Evolutionary conservation across 2,329 filamentous ascomycete species (phyloP).

Genomic region (Cercospora sp.): DNA sequence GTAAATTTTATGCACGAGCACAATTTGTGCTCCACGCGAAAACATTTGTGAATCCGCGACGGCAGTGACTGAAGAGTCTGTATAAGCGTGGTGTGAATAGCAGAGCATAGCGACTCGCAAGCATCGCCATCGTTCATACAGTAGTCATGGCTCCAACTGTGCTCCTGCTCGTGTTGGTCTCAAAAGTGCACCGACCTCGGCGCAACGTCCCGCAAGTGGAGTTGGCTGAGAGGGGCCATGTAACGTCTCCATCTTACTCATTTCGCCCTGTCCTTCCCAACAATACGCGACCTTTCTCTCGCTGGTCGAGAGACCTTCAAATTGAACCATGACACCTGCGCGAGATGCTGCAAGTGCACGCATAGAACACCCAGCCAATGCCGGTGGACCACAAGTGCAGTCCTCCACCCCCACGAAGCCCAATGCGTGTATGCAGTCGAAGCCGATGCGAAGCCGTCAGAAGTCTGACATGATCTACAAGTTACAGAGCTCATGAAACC

Average conservation of each 20-base stretch:
- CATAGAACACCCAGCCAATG: constrained; percentile 22
- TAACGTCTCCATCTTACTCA: constrained; percentile 6
- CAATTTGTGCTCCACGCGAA: neutral
- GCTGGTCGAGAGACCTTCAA: neutral
- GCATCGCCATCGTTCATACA: neutral
- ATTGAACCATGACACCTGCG: neutral
- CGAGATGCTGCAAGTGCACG: neutral
- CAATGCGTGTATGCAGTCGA: constrained; percentile 40
- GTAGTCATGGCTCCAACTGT: neutral
- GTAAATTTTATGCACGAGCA: neutral
- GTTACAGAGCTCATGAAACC: constrained; percentile 51
- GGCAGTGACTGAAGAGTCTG: neutral
- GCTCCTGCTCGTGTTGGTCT: neutral
- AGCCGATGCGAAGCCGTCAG: constrained; percentile 9
- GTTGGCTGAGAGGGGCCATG: constrained; percentile 1
- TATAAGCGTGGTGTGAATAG: neutral
- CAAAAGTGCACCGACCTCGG: constrained; percentile 2
- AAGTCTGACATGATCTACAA: constrained; percentile 35
- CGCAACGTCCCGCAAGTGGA: constrained; percentile 2
- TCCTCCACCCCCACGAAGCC: constrained; percentile 25
- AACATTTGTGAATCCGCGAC: neutral
- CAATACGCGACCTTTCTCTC: neutral
- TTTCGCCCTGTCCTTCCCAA: neutral
- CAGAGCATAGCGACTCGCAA: neutral
- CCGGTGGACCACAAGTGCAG: neutral